A percentile compares a stretch with the other conserved stretches of the same genome.
These are phyloP conservation scores for Xylogone sp. DNA, from an alignment of 2,329 filamentous ascomycete genomes.

Conservation along the genomic window DNA sequence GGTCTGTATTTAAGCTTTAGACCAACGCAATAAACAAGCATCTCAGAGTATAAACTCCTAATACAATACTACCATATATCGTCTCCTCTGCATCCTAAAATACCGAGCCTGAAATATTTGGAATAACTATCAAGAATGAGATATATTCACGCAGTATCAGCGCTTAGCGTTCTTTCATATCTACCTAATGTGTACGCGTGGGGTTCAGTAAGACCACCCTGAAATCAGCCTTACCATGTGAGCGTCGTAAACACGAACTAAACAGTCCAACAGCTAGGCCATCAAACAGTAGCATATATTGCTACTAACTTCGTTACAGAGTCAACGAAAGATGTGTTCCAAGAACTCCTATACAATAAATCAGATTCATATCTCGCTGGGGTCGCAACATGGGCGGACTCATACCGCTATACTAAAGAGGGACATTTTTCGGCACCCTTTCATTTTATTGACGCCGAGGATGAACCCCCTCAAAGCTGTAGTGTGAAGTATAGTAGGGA, in stretches of 20 bases:
- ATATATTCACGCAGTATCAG: not conserved
- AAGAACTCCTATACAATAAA: slow-evolving; percentile 51
- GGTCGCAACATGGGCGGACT: slow-evolving; percentile 66
- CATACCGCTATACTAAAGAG: slow-evolving; percentile 56
- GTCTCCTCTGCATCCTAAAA: too few species aligned
- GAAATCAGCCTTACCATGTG: not conserved
- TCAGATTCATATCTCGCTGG: slow-evolving; percentile 56
- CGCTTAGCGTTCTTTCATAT: not conserved
- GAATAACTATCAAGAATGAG: not conserved
- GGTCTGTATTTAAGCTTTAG: too few species aligned
- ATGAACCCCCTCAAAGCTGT: slow-evolving; percentile 55
- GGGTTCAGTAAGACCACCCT: not conserved
- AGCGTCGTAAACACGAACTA: not conserved
- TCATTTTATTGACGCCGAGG: slow-evolving; percentile 68
- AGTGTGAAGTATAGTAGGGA: slow-evolving; percentile 56
- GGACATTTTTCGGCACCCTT: slow-evolving; percentile 58
- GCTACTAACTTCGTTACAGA: slow-evolving; percentile 57
- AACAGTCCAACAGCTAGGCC: slow-evolving; percentile 42
- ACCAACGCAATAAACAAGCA: too few species aligned
- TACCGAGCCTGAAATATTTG: too few species aligned
- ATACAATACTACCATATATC: too few species aligned
- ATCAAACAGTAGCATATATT: slow-evolving; percentile 62
- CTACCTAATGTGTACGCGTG: not conserved
- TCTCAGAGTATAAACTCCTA: too few species aligned
- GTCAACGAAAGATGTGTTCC: slow-evolving; percentile 52